Base-by-base conservation (phyloP, 495 filamentous ascomycete genomes). In the Lasiosphaeriaceae sp. region DNA sequence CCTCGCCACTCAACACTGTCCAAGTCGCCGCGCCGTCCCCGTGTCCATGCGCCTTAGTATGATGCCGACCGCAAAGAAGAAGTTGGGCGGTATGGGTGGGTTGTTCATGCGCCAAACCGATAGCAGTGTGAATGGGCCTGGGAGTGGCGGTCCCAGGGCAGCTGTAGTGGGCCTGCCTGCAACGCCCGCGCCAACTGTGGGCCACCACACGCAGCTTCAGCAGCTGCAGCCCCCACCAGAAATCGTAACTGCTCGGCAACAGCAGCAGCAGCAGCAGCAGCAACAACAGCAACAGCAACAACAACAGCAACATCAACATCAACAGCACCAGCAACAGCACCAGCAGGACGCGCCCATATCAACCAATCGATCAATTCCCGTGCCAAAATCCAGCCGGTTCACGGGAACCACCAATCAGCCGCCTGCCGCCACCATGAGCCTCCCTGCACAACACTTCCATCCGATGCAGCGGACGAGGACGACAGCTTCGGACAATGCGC, bases 51-150 rank as follows among this genome's bases (percentile, higher is more conserved):
- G 63, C 39, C 17, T 63, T 46, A 66, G 60, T 35, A 70, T 68
- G 65, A 70, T 70, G 68, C 68, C 68, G 46, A 66, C 68, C 23
- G 62, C 65, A 41, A 70, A 65, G 55, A 68, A 68, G 54, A 70
- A 68, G 58, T 47, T 70, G n/a, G 65, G 63, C 31, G 57, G 61
- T 35, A 65, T 69, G 46, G 62, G 39, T 14, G 39, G 61, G 8
- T 29, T 70, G 39, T 70, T 70, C 45, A 61, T 49, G 37, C 60
- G 67, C n/a, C 60, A 64, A 26, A 26, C 57, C 8, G 66, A 68
- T 17, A 57, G 65, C 12, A 52, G 9, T 49, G 37, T 59, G 34
- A 48, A 43, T 62, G 64, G 57, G 22, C 57, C 58, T 2, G 37
- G 39, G n/a, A 43, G 46, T 45, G 53, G 56, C 51, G 63, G 48